phyloP scores from a whole-genome alignment of 106 monocot species.

The Allium cepa region DNA sequence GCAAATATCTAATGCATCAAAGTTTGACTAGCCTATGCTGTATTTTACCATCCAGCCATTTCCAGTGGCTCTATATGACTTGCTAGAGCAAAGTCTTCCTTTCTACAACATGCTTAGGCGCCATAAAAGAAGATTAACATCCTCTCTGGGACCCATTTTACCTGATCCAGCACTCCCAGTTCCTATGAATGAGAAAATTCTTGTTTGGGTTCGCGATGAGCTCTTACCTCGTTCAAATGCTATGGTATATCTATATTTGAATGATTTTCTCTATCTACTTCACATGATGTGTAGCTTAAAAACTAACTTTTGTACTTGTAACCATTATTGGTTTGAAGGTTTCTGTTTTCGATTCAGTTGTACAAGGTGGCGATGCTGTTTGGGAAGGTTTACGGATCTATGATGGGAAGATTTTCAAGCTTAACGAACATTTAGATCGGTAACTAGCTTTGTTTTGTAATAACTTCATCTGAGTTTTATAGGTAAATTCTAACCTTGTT shows the following conservation, averaged over 20 bases:
- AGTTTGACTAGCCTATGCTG: not conserved
- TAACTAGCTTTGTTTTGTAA: not conserved
- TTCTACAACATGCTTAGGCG: slow-evolving; percentile 86
- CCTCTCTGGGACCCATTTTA: slow-evolving; percentile 37
- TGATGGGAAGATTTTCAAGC: slow-evolving; percentile 80
- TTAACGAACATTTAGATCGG: slow-evolving; percentile 93
- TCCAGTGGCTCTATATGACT: slow-evolving; percentile 55
- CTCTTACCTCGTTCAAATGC: slow-evolving; percentile 79
- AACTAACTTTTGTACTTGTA: no score
- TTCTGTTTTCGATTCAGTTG: slow-evolving; percentile 96
- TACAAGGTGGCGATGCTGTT: slow-evolving; percentile 98
- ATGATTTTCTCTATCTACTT: not conserved
- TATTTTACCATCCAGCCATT: slow-evolving; percentile 36
- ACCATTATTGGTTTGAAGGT: slow-evolving; percentile 36
- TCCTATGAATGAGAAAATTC: slow-evolving; percentile 74
- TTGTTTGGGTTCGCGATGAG: slow-evolving; percentile 92
- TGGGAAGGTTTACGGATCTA: slow-evolving; percentile 98
- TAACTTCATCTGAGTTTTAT: not conserved
- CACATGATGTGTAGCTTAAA: no score
- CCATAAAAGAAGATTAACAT: slow-evolving; percentile 28
- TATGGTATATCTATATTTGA: slow-evolving; percentile 43
- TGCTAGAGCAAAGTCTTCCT: slow-evolving; percentile 88
- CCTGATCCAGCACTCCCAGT: slow-evolving; percentile 77
- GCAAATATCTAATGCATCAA: no score
- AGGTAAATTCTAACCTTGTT: not conserved